These are phyloP conservation scores for Trifolium fragiferum DNA, from an alignment of 306 rosid genomes.

Conservation along the genomic window DNA sequence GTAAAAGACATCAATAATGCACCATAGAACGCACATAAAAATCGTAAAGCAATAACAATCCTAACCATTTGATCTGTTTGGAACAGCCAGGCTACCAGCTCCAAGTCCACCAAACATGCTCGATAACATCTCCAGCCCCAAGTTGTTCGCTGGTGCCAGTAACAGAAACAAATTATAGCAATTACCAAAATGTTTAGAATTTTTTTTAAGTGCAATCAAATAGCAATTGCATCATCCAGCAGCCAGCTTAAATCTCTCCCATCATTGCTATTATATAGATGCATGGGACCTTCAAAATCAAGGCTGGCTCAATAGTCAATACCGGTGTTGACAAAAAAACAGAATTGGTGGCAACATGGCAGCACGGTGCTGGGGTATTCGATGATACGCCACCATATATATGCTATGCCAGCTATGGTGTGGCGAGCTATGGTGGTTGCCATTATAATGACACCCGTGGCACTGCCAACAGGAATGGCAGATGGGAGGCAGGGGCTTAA, in stretches of 20 bases:
- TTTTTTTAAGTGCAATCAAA: conserved; percentile 20
- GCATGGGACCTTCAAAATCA: conserved; percentile 18
- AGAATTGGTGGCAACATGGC: neutral
- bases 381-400: neutral
- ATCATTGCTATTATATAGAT: conserved; percentile 8
- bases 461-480: neutral
- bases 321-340: neutral
- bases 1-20: conserved; percentile 26
- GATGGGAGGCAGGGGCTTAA: neutral
- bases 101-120: conserved; percentile 95
- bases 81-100: conserved; percentile 76
- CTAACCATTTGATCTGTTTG: conserved; percentile 74
- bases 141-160: conserved; percentile 59
- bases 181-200: conserved; percentile 16
- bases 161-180: conserved; percentile 22
- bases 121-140: conserved; percentile 73
- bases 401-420: neutral
- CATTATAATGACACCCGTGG: neutral
- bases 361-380: neutral
- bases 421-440: neutral
- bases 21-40: conserved; percentile 18
- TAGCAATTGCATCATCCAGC: conserved; percentile 35
- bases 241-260: conserved; percentile 18
- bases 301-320: neutral
- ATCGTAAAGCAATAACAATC: conserved; percentile 33